Evolutionary conservation across 2,329 filamentous ascomycete genomes (phyloP).

Genomic region (Calonectria pteridis): DNA sequence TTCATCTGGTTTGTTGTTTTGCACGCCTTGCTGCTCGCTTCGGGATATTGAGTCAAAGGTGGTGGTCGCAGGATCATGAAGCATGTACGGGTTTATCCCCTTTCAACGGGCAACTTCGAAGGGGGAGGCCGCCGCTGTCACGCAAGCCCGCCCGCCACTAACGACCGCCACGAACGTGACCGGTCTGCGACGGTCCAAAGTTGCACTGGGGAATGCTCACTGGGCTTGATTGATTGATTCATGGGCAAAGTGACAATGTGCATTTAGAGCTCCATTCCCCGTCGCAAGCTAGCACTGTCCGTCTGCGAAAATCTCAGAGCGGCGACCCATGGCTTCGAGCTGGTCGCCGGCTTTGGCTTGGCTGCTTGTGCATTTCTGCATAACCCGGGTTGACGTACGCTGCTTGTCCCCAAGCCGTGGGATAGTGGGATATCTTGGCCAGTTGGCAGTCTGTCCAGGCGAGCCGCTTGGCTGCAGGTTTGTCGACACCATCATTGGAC

Average conservation of each 20-base stretch:
- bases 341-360: neutral
- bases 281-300: neutral
- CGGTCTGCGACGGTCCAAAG: neutral
- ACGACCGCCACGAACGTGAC: neutral
- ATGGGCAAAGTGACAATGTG: neutral
- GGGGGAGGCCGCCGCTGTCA: neutral
- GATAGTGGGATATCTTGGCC: neutral
- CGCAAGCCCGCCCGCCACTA: neutral
- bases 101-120: neutral
- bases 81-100: neutral
- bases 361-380: neutral
- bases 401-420: neutral
- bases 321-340: conserved; percentile 2
- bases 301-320: neutral
- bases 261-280: neutral
- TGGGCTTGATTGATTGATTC: neutral
- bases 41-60: neutral
- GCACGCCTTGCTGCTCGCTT: neutral
- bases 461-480: neutral
- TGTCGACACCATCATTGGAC: neutral
- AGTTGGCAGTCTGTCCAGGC: conserved; percentile 1
- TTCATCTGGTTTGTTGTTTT: conserved; percentile 11
- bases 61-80: neutral
- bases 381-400: neutral
- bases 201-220: neutral